Evolutionary conservation across 2,329 filamentous ascomycete genomes (phyloP).

Genomic region (Ophiostoma piceae): DNA sequence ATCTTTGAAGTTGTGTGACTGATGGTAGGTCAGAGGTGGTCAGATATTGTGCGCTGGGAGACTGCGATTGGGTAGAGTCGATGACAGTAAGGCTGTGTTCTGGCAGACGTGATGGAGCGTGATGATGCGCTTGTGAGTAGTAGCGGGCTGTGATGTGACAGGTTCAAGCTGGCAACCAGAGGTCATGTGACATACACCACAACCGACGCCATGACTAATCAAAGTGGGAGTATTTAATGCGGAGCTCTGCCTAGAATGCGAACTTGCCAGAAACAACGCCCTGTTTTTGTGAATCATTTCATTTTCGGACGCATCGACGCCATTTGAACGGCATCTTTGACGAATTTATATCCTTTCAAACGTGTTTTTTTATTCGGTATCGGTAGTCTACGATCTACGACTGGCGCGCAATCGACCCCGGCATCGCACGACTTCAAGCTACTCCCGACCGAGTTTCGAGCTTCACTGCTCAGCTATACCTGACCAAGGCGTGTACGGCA

Average conservation of each 20-base stretch:
- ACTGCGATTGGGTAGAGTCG: background rate
- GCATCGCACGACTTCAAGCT: background rate
- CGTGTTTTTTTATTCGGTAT: background rate
- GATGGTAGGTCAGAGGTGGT: background rate
- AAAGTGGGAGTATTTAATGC: conserved; percentile 22
- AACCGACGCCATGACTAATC: conserved; percentile 16
- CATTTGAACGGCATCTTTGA: background rate
- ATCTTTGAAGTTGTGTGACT: background rate
- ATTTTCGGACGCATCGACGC: background rate
- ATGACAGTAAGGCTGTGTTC: background rate
- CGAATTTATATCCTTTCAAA: background rate
- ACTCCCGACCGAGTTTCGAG: background rate
- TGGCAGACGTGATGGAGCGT: background rate
- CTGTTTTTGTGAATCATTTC: background rate
- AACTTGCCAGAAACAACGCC: conserved; percentile 27
- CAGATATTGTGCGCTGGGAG: no score
- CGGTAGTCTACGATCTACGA: background rate
- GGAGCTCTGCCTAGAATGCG: conserved; percentile 16
- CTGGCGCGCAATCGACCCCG: background rate
- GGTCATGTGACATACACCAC: background rate
- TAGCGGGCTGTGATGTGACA: background rate
- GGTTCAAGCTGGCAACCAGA: no score
- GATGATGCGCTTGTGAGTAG: background rate
- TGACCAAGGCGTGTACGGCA: background rate
- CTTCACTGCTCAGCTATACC: background rate